Percentiles rank a stretch among this genome's conserved stretches.
Evolutionary conservation across 2,329 filamentous ascomycete species (phyloP).

Genomic region (Elsinoe perseae): DNA sequence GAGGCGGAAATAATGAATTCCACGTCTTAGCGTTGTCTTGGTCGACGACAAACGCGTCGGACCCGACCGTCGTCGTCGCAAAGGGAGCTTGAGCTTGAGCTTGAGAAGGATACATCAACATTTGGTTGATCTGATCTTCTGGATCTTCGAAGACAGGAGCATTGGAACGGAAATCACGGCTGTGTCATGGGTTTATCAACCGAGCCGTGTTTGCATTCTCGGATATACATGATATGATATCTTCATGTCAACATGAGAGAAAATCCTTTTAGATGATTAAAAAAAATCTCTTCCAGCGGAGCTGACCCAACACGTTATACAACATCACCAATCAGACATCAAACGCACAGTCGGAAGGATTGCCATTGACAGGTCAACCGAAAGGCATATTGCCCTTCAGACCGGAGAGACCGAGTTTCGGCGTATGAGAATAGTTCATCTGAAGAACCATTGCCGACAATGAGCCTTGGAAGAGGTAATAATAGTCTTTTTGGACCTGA

Average conservation of each 20-base stretch:
- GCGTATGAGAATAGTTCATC: background rate
- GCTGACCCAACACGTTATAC: background rate
- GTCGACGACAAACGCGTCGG: slow-evolving; percentile 9
- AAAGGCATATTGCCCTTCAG: background rate
- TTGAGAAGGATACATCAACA: slow-evolving; percentile 10
- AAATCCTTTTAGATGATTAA: background rate
- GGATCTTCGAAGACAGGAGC: background rate
- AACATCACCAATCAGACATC: slow-evolving; percentile 8
- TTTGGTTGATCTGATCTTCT: background rate
- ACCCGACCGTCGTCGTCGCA: slow-evolving; percentile 1
- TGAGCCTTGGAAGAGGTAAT: background rate
- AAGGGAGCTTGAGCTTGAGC: background rate
- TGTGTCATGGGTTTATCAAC: slow-evolving; percentile 1
- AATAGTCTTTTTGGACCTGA: background rate
- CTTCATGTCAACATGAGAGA: background rate
- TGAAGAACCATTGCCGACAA: background rate
- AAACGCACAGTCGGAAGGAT: slow-evolving; percentile 5
- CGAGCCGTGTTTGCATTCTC: slow-evolving; percentile 6
- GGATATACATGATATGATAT: background rate
- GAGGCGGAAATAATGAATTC: slow-evolving; percentile 9
- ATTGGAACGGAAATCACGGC: slow-evolving; percentile 1
- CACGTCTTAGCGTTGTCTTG: slow-evolving; percentile 11
- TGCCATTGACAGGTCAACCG: background rate
- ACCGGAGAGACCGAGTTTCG: background rate
- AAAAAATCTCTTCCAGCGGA: slow-evolving; percentile 2